These are phyloP conservation scores for Echites panduratus DNA, from an alignment of 257 asterid species.

Conservation along the genomic window DNA sequence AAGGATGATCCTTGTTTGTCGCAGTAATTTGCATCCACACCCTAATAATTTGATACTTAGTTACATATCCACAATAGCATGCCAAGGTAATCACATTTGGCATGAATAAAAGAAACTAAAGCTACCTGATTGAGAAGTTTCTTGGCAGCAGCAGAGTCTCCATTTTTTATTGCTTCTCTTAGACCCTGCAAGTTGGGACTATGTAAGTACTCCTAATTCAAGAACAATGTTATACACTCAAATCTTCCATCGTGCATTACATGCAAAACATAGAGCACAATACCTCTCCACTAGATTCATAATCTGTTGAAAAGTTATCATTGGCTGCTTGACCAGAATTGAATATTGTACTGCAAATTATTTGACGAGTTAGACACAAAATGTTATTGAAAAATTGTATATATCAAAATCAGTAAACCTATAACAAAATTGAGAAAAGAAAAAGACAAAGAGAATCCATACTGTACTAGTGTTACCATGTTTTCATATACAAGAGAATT, in stretches of 20 bases:
- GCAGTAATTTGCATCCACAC: constrained; percentile 81
- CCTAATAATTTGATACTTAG: constrained; percentile 39
- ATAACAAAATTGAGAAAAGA: not conserved
- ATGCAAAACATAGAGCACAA: constrained; percentile 9
- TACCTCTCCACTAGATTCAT: constrained; percentile 96
- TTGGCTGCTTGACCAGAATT: constrained; percentile 64
- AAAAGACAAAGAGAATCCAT: not conserved
- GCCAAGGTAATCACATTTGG: not conserved
- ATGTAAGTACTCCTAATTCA: not conserved
- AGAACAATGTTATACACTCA: constrained; percentile 1
- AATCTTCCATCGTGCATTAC: not conserved
- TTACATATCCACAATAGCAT: not conserved
- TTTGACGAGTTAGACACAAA: not conserved
- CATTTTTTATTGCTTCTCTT: constrained; percentile 94
- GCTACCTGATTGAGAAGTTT: constrained; percentile 80
- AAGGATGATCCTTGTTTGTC: constrained; percentile 96
- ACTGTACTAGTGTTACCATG: not conserved
- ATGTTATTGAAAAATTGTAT: not conserved
- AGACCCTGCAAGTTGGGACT: constrained; percentile 47
- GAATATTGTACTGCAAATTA: constrained; percentile 62
- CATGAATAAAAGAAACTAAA: constrained; percentile 22
- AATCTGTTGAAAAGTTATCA: constrained; percentile 38
- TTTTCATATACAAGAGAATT: not conserved
- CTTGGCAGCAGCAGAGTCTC: constrained; percentile 71
- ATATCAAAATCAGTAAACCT: not conserved